Evolutionary conservation across 495 filamentous ascomycete genomes (phyloP), one percentile per base, ranked within the genome.

Genomic region (Annulohypoxylon stygium): DNA sequence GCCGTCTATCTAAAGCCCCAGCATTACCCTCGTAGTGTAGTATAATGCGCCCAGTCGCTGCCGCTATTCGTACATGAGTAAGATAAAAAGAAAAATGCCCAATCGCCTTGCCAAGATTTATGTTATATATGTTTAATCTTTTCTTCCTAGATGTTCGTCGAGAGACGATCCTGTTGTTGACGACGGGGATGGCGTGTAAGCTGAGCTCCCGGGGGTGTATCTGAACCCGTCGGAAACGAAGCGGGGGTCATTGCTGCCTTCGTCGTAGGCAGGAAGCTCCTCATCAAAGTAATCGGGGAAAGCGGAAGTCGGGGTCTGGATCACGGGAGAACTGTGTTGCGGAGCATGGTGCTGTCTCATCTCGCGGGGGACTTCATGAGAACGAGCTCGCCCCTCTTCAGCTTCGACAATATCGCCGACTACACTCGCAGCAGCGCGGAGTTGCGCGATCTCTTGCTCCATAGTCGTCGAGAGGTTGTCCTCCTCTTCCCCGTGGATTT

Each of bases 401-500:
- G 83, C 83, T 23, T 80, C 79, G 30, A 86, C 78, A 25, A 89
- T 78, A 54, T 79, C 78, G 12, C 78, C 82, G 4, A 88, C 84
- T 12, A 86, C 65, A 8, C 76, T 76, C 16, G 85, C 79, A 16
- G 81, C 86, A 41, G 81, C 78, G 43, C 85, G 81, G 30, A 88
- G 82, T 34, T 83, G 82, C 2, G 81, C 77, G 50, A 89, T 81
- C 71, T 89, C 86, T 53, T 81, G 75, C 71, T 80, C 79, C 78
- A 81, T 81, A 0, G 74, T 78, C 14, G 77, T 78, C 30, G 76
- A 78, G 11, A 80, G 41, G 12, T 74, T 71, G 41, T 78, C 76
- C n/a, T 73, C 70, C 7, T 77, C 73, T 12, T 45, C 69, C 18
- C 65, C 41, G 30, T 70, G 58, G 6, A 74, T 8, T 14, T 60